These are phyloP conservation scores for Tetraselmis striata DNA, from an alignment of 139 green algal species.

Conservation along the genomic window DNA sequence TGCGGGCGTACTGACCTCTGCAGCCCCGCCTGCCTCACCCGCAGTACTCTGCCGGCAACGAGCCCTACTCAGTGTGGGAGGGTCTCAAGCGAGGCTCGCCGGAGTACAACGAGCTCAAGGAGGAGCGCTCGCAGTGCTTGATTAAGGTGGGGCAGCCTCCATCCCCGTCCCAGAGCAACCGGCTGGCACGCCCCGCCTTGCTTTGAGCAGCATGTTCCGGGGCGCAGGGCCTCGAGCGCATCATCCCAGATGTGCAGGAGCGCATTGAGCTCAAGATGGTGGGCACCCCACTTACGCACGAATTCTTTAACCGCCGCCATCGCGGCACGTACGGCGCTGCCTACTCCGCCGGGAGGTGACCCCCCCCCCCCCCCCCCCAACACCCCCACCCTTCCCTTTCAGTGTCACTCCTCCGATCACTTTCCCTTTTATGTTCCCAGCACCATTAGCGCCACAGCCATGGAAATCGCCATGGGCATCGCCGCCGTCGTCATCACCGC, in stretches of 20 bases:
- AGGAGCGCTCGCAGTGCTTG: slow-evolving; percentile 52
- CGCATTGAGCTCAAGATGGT: slow-evolving; percentile 58
- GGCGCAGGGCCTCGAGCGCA: slow-evolving; percentile 52
- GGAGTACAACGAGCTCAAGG: slow-evolving; percentile 70
- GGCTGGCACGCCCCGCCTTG: neutral
- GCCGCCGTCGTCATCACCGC: no score
- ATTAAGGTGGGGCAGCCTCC: slow-evolving; percentile 51
- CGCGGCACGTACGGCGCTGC: slow-evolving; percentile 65
- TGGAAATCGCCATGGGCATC: no score
- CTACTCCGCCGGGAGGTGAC: slow-evolving; percentile 14
- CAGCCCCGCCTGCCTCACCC: no score
- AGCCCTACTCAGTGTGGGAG: slow-evolving; percentile 71
- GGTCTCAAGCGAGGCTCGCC: slow-evolving; percentile 35
- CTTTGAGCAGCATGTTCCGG: neutral
- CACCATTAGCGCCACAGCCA: no score
- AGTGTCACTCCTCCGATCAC: no score
- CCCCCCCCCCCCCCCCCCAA: no score
- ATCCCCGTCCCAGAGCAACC: no score
- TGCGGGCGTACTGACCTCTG: no score
- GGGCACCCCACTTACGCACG: slow-evolving; percentile 72
- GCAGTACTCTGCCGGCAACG: slow-evolving; percentile 68
- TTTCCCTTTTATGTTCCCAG: no score
- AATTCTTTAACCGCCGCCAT: slow-evolving; percentile 61
- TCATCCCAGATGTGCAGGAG: slow-evolving; percentile 70
- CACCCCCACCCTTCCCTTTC: no score